Conservation (phyloP, 179 eudicot species). For the Beta corolliflora region DNA sequence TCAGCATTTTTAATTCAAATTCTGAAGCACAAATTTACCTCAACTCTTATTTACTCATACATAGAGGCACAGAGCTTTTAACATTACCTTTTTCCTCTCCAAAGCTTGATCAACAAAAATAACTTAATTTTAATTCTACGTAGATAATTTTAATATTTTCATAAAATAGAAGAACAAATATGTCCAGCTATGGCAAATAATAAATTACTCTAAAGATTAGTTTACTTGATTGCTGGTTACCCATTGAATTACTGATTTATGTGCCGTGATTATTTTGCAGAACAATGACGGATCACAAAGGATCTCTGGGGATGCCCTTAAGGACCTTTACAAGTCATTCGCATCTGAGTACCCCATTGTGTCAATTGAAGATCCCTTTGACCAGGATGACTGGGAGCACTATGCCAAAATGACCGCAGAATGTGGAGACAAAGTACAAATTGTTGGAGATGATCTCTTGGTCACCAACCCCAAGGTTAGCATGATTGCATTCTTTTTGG, state of each 20-base stretch:
- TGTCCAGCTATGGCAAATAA: no score
- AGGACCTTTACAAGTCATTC: constrained; percentile 86
- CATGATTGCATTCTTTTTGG: background rate
- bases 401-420: constrained; percentile 69
- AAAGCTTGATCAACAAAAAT: no score
- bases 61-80: no score
- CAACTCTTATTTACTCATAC: no score
- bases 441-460: constrained; percentile 95
- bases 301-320: constrained; percentile 84
- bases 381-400: constrained; percentile 98
- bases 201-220: no score
- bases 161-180: no score
- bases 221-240: no score
- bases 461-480: constrained; percentile 95
- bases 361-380: constrained; percentile 91
- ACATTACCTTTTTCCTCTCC: no score
- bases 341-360: constrained; percentile 73
- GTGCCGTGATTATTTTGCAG: constrained; percentile 38
- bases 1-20: no score
- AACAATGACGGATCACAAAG: constrained; percentile 78
- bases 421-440: constrained; percentile 70
- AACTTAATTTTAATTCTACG: no score
- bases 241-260: background rate
- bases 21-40: no score
- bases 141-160: no score